Evolutionary conservation across 202 grass and related monocot species (phyloP).

Genomic region (Musa balbisiana): DNA sequence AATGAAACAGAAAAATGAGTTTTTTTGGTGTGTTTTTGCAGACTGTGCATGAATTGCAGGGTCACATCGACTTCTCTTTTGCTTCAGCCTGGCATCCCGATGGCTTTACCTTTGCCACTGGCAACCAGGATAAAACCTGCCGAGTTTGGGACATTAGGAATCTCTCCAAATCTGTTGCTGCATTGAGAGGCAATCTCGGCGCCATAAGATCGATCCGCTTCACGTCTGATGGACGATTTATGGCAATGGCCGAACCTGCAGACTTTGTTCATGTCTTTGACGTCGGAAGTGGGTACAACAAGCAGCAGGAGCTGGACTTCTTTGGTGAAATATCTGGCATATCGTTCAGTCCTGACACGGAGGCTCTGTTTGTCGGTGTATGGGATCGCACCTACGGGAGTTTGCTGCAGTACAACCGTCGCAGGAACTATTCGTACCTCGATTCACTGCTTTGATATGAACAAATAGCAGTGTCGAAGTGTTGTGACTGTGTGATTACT

Average conservation of each 20-base stretch:
- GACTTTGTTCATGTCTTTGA: constrained; percentile 90
- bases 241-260: constrained; percentile 82
- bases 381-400: constrained; percentile 75
- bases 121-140: constrained; percentile 95
- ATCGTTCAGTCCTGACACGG: constrained; percentile 71
- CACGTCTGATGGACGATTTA: constrained; percentile 68
- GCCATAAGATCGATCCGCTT: constrained; percentile 77
- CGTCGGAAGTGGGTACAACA: constrained; percentile 47
- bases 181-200: constrained; percentile 72
- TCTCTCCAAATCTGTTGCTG: constrained; percentile 55
- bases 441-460: constrained; percentile 49
- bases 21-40: constrained; percentile 10
- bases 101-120: constrained; percentile 69
- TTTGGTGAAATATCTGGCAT: constrained; percentile 86
- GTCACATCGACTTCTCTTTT: constrained; percentile 74
- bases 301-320: constrained; percentile 81
- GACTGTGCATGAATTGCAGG: constrained; percentile 53
- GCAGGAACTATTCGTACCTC: constrained; percentile 42
- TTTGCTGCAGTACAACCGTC: constrained; percentile 58
- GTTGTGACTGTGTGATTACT: constrained; percentile 8
- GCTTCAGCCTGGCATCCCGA: constrained; percentile 82
- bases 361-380: constrained; percentile 64
- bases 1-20: background rate
- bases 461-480: background rate
- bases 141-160: constrained; percentile 73